Conservation (phyloP, 495 filamentous ascomycete species). For the Gamarada debralockiae region DNA sequence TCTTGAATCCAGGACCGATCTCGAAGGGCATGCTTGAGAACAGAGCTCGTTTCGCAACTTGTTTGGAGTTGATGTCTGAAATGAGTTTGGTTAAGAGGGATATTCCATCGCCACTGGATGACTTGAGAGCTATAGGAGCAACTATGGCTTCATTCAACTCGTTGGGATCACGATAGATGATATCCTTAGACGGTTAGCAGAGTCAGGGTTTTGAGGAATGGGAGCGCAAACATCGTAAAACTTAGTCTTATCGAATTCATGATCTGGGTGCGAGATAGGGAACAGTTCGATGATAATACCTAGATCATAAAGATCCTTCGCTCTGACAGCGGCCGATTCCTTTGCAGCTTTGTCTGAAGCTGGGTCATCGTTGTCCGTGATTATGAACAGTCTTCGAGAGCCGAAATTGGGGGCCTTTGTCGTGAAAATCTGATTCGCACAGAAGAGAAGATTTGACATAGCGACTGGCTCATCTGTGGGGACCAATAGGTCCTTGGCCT, state of each 20-base stretch:
- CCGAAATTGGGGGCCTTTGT: conserved; percentile 93
- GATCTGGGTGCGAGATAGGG: conserved; percentile 71
- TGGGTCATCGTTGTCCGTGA: conserved; percentile 92
- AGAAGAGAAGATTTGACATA: conserved; percentile 91
- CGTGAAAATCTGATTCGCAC: conserved; percentile 94
- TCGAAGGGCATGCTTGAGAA: conserved; percentile 86
- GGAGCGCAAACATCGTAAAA: conserved; percentile 80
- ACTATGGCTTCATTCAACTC: conserved; percentile 56
- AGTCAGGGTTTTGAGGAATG: not conserved
- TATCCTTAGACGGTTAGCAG: conserved; percentile 51
- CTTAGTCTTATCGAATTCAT: conserved; percentile 76
- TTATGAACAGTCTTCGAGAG: conserved; percentile 87
- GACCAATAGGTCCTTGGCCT: conserved; percentile 63
- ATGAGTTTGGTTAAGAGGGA: conserved; percentile 77
- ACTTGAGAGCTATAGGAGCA: conserved; percentile 41
- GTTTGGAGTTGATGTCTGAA: conserved; percentile 87
- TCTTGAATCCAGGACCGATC: conserved; percentile 76
- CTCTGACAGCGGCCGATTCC: conserved; percentile 75
- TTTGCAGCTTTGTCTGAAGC: conserved; percentile 61
- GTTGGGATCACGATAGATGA: conserved; percentile 63
- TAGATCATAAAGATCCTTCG: conserved; percentile 93
- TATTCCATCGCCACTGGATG: conserved; percentile 65
- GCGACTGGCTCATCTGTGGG: conserved; percentile 66
- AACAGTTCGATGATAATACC: conserved; percentile 93
- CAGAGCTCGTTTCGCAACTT: conserved; percentile 78